Base-by-base conservation (phyloP, 2,329 filamentous ascomycete genomes). In the Cyphellophora attinorum region DNA sequence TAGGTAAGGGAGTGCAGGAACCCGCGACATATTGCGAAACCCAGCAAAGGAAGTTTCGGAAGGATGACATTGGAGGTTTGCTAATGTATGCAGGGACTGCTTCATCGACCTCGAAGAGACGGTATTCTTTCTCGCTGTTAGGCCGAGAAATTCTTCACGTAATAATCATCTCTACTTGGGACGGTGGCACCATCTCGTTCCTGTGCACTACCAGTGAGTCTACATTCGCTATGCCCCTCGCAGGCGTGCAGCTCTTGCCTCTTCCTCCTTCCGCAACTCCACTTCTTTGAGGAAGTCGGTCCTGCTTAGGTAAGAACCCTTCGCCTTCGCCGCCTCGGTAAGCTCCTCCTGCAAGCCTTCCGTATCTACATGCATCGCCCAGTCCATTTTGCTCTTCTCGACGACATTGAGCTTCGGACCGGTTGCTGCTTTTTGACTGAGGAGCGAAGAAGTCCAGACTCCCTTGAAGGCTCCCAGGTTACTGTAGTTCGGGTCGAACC, bases 331-430 rank as follows among this genome's bases (percentile, higher is more conserved):
- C 51, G 77, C 72, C 29, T 64, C 64, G 36, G 72, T 67, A 49
- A 80, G 53, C 52, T 80, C 76, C 38, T 76, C 74, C 37, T 68
- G 67, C 38, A 79, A 68, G 18, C 74, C 74, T 29, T 70, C 69
- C 34, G 70, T 58, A 49, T 77, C 72, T 27, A 80, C 75, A 48
- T 76, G 77, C 8, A 68, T 66, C 13, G 72, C 74, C 76, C 76
- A 80, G 47, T 80, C 76, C 48, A 79, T 58, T 34, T 74, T 67
- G 18, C 71, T 76, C 55, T 79, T 80, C 55, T 78, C 74, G 32
- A 80, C 72, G 0, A 75, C 77, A 45, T 76, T 79, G 57, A 80
- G 68, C 49, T 77, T 79, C 38, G 71, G 68, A 48, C 69, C 58
- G 39, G 52, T 46, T 39, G 51, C 52, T 23, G 48, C 46, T 5